phyloP scores from a whole-genome alignment of 257 asterid species.

The Solanum sejunctum region DNA sequence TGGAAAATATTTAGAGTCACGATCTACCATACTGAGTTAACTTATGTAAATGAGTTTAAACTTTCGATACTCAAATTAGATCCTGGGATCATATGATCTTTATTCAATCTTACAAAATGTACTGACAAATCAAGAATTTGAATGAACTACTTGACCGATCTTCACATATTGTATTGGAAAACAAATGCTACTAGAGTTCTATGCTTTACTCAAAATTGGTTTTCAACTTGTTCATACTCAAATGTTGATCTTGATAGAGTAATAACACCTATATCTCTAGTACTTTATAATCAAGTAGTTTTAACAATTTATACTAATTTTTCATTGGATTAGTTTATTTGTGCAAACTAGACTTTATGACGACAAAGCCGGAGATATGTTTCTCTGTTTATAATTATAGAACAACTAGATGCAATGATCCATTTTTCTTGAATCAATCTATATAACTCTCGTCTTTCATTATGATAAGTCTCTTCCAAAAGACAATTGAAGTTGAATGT shows the following conservation, averaged over 20 bases:
- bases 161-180: background rate
- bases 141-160: background rate
- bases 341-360: no score
- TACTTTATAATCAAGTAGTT: no score
- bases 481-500: background rate
- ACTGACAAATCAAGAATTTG: background rate
- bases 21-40: background rate
- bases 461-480: background rate
- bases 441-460: background rate
- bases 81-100: background rate
- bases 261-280: no score
- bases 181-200: background rate
- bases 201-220: background rate
- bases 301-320: no score
- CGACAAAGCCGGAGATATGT: no score
- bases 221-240: background rate
- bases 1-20: no score
- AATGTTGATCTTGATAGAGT: no score
- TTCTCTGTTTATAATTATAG: no score
- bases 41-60: background rate
- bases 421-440: no score
- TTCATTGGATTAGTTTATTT: no score
- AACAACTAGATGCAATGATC: no score
- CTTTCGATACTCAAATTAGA: background rate
- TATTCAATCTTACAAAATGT: background rate